These are phyloP conservation scores for Saccharomyces cerevisiae DNA, from an alignment of 805 yeast genomes.

Conservation along the genomic window DNA sequence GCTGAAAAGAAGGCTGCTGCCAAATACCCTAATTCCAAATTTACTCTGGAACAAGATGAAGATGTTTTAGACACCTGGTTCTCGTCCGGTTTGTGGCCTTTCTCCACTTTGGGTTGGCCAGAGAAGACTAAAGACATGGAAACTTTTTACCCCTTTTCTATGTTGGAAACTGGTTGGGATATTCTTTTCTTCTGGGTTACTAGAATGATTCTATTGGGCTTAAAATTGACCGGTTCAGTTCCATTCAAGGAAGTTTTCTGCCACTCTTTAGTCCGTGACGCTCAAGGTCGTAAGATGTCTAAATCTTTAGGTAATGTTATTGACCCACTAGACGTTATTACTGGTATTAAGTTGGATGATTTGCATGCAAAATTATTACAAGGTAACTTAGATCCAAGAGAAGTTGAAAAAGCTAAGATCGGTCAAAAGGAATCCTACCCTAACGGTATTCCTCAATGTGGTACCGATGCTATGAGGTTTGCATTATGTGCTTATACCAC, in stretches of 20 bases:
- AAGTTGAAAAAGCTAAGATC: conserved; percentile 73
- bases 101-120: conserved; percentile 97
- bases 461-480: conserved; percentile 96
- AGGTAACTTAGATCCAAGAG: conserved; percentile 88
- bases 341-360: conserved; percentile 72
- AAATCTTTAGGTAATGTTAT: conserved; percentile 94
- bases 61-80: conserved; percentile 99
- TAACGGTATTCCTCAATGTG: conserved; percentile 97
- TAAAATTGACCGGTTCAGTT: conserved; percentile 80
- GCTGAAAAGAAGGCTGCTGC: conserved; percentile 73
- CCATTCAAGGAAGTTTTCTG: conserved; percentile 97
- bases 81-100: conserved; percentile 96
- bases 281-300: conserved; percentile 98
- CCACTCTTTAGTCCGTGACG: conserved; percentile 96
- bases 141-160: conserved; percentile 78
- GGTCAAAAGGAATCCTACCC: conserved; percentile 92
- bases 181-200: conserved; percentile 98
- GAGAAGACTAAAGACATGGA: conserved; percentile 63
- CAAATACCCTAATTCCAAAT: conserved; percentile 62
- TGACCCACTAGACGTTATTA: conserved; percentile 90
- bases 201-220: conserved; percentile 87
- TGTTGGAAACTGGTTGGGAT: conserved; percentile 99
- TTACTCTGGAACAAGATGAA: conserved; percentile 86
- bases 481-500: conserved; percentile 97
- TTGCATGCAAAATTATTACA: conserved; percentile 66